Evolutionary conservation across 2,329 filamentous ascomycete species (phyloP).

Genomic region (Rhytidhysteron rufulum): DNA sequence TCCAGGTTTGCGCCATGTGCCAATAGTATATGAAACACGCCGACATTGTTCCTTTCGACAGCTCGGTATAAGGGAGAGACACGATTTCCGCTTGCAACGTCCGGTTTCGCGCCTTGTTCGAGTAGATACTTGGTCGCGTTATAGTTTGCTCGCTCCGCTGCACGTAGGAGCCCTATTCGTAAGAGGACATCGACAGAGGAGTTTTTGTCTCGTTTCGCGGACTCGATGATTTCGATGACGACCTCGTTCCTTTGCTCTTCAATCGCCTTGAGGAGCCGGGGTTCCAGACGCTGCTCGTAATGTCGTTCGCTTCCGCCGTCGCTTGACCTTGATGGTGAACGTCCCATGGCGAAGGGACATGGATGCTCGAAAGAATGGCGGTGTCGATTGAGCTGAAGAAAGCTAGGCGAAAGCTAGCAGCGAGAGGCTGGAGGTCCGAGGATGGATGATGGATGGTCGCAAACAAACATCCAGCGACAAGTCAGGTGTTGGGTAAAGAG

Average conservation of each 20-base stretch:
- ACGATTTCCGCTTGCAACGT: constrained; percentile 27
- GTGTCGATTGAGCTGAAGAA: constrained; percentile 10
- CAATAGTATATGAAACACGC: constrained; percentile 28
- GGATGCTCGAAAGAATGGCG: background rate
- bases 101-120: constrained; percentile 29
- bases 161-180: constrained; percentile 33
- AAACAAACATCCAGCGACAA: background rate
- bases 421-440: no score
- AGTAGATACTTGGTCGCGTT: constrained; percentile 29
- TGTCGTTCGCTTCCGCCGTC: constrained; percentile 27
- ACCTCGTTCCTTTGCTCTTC: constrained; percentile 19
- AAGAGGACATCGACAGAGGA: constrained; percentile 29
- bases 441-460: background rate
- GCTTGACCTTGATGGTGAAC: constrained; percentile 32
- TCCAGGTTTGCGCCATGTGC: constrained; percentile 29
- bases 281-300: constrained; percentile 27
- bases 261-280: constrained; percentile 32
- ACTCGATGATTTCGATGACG: constrained; percentile 33
- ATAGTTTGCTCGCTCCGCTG: constrained; percentile 28
- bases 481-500: no score
- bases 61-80: constrained; percentile 28
- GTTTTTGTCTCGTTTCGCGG: constrained; percentile 20
- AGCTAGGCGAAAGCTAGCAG: constrained; percentile 14
- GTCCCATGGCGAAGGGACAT: constrained; percentile 20
- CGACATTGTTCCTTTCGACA: constrained; percentile 27